phyloP scores from a whole-genome alignment of 139 green algal species.

The Coelastrella sp. region DNA sequence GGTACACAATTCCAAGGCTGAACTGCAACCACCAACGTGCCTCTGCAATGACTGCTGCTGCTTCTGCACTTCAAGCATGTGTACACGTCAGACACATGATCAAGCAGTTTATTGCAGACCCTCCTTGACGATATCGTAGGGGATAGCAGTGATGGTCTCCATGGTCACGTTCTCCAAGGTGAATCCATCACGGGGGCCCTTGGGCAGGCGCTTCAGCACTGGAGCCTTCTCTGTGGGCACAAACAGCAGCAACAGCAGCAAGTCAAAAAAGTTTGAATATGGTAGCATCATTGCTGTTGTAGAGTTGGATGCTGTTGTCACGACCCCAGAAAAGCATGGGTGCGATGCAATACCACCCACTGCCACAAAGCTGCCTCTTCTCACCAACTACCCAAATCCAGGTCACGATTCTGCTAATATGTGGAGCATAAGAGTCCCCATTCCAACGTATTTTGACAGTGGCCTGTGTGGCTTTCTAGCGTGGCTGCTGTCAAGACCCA shows the following conservation, averaged over 20 bases:
- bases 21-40: not conserved
- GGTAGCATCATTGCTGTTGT: not conserved
- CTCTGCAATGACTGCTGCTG: not conserved
- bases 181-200: slow-evolving; percentile 86
- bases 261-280: not conserved
- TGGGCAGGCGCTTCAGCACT: slow-evolving; percentile 81
- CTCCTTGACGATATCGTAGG: slow-evolving; percentile 98
- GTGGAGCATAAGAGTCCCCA: no score
- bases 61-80: not conserved
- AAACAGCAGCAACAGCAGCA: not conserved
- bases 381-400: no score
- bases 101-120: slow-evolving; percentile 57
- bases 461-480: no score
- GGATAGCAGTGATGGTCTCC: slow-evolving; percentile 96
- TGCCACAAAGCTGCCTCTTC: no score
- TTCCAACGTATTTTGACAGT: no score
- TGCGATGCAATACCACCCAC: not conserved
- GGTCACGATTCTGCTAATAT: no score
- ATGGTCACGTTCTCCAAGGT: slow-evolving; percentile 80
- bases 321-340: not conserved
- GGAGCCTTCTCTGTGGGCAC: slow-evolving; percentile 51
- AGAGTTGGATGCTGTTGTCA: not conserved
- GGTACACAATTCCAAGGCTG: not conserved
- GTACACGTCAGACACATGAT: not conserved
- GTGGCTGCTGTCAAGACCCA: no score